Base-by-base conservation (phyloP, 192 early-diverging fungal genomes). In the Mortierella antarctica region DNA sequence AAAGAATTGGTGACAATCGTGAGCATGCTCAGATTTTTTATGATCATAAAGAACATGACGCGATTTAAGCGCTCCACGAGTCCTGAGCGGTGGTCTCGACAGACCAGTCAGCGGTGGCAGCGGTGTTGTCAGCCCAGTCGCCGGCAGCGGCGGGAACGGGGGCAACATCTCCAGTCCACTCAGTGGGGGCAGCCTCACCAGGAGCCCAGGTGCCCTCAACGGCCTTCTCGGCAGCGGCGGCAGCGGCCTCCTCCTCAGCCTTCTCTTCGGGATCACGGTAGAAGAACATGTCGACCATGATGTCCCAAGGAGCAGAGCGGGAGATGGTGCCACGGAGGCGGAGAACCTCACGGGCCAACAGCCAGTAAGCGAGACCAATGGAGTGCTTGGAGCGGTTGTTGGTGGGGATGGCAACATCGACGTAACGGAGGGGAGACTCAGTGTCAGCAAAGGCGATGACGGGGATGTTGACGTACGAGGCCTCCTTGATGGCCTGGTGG, bases 271-370 rank as follows among this genome's bases (percentile, higher is more conserved):
- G 92, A 84, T 98, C 97, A 83, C 98, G 95, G 93, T 92, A 99
- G 94, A 99, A 99, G 98, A 98, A 99, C 98, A 99, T 97, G 88
- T 99, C 98, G 74, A 96, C 95, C 97, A 99, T 99, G 82, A 99
- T 88, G 67, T 95, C 88, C 98, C 98, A 99, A 69, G 90, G 86
- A 71, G 88, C 83, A 77, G 89, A 83, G 85, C 96, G 93, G 77
- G 93, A 73, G 82, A 99, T 89, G 83, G 92, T 89, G 81, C 96
- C 97, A 84, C 97, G 93, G 83, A 99, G 93, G 77, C 98, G 94
- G 88, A 98, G 95, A 70, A 99, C 96, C 91, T 99, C 97, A 86
- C 98, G 94, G 73, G 97, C 96, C 80, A 99, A 90, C 72, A 99
- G 87, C 94, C 95, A 99, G 92, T 94, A 95, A 81, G 93, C 94